Percentiles rank a stretch among this genome's conserved stretches.
phyloP scores from a whole-genome alignment of 176 grass and related monocot species.

The Zea mays region DNA sequence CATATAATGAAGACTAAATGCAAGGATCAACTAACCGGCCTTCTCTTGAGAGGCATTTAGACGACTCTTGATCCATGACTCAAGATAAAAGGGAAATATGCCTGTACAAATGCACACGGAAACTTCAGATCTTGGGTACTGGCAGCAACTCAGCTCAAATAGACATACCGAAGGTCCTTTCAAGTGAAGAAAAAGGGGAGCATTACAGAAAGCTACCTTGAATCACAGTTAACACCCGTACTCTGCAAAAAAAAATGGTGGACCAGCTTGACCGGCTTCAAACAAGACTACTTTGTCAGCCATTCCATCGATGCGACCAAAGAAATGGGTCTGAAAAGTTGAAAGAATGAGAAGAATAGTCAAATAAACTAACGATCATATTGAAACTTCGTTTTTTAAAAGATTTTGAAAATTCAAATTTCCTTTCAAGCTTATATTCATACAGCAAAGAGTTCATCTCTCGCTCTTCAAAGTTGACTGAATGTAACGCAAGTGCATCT shows the following conservation, averaged over 20 bases:
- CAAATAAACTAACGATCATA: neutral
- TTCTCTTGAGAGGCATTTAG: conserved; percentile 50
- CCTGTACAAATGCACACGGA: conserved; percentile 45
- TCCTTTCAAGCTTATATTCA: neutral
- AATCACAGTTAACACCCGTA: conserved; percentile 66
- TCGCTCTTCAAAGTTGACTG: conserved; percentile 1
- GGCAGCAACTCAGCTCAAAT: neutral
- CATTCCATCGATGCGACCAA: conserved; percentile 76
- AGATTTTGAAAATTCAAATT: neutral
- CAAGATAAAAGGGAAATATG: conserved; percentile 70
- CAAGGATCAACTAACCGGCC: conserved; percentile 5
- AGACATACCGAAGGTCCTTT: neutral
- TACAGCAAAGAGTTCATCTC: neutral
- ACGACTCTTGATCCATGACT: conserved; percentile 72
- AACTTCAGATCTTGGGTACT: conserved; percentile 7
- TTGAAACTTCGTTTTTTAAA: neutral
- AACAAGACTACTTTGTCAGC: conserved; percentile 66
- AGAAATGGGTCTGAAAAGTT: conserved; percentile 71
- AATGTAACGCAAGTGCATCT: neutral
- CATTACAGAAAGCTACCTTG: conserved; percentile 55
- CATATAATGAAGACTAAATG: neutral
- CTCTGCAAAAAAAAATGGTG: conserved; percentile 64
- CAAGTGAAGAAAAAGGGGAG: neutral
- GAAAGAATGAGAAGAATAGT: neutral
- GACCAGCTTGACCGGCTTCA: conserved; percentile 81